These are phyloP conservation scores for Lachancea mirantina DNA, from an alignment of 805 yeast genomes.

Conservation along the genomic window DNA sequence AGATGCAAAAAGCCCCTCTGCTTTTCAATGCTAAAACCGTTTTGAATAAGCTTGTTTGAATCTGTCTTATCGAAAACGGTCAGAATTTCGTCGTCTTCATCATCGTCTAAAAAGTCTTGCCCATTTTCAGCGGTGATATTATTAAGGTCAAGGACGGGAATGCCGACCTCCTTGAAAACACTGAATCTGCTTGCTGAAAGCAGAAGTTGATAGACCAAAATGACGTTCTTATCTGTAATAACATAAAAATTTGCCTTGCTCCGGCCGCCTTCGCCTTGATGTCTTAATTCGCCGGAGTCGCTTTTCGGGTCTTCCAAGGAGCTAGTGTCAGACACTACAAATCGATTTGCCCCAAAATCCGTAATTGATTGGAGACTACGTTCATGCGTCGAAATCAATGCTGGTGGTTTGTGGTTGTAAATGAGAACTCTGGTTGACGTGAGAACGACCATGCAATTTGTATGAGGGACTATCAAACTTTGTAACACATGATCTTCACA, in stretches of 20 bases:
- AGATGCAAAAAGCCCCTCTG: conserved; percentile 27
- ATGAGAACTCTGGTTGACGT: conserved; percentile 25
- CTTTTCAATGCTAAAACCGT: conserved; percentile 27
- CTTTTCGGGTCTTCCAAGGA: conserved; percentile 10
- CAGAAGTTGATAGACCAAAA: conserved; percentile 27
- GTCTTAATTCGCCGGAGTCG: no score
- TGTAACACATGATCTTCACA: conserved; percentile 21
- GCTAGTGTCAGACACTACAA: conserved; percentile 12
- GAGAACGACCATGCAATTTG: conserved; percentile 23
- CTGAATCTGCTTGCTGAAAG: conserved; percentile 17
- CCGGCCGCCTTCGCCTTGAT: conserved; percentile 13
- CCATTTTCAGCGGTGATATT: conserved; percentile 11
- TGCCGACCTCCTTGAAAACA: conserved; percentile 27
- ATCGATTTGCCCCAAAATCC: conserved; percentile 27
- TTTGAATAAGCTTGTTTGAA: conserved; percentile 27
- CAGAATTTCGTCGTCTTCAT: conserved; percentile 27
- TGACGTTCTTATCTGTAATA: conserved; percentile 22
- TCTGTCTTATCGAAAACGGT: conserved; percentile 27
- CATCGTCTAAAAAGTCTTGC: conserved; percentile 16
- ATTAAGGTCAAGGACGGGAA: conserved; percentile 17
- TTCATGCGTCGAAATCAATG: conserved; percentile 26
- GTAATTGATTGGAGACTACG: conserved; percentile 23
- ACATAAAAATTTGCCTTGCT: conserved; percentile 26
- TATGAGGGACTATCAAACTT: conserved; percentile 19
- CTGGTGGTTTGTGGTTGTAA: conserved; percentile 30